phyloP scores from a whole-genome alignment of 2,329 filamentous ascomycete genomes.

The Colletotrichum kahawae region DNA sequence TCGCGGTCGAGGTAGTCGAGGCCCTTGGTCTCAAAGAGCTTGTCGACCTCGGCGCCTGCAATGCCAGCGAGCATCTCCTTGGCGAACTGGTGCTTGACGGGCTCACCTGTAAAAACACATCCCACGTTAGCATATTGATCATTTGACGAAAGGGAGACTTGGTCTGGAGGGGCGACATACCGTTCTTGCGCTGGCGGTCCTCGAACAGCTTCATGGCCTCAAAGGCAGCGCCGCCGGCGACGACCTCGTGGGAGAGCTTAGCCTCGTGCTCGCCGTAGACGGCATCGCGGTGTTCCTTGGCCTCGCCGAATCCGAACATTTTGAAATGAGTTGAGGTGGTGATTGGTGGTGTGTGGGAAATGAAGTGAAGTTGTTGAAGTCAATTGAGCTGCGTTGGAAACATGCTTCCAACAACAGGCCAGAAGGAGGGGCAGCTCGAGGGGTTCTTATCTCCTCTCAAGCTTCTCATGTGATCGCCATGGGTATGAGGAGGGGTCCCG shows the following conservation, averaged over 20 bases:
- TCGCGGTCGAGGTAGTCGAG: constrained; percentile 62
- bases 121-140: background rate
- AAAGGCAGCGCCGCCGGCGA: constrained; percentile 79
- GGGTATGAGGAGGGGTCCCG: background rate
- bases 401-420: accelerated
- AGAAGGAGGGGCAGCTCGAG: background rate
- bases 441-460: constrained; percentile 3
- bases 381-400: background rate
- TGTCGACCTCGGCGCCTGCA: constrained; percentile 77
- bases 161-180: constrained; percentile 40
- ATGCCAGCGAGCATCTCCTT: constrained; percentile 79
- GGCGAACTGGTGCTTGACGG: constrained; percentile 74
- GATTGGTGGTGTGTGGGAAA: background rate
- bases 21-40: constrained; percentile 75
- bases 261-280: constrained; percentile 33
- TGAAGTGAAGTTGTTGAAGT: background rate
- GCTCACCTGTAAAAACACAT: constrained; percentile 58
- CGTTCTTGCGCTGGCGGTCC: constrained; percentile 73
- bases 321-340: background rate
- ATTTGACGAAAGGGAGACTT: background rate
- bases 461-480: constrained; percentile 13
- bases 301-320: constrained; percentile 25
- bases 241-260: constrained; percentile 64
- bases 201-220: constrained; percentile 82
- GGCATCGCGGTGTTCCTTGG: constrained; percentile 25